Evolutionary conservation across 495 filamentous ascomycete genomes (phyloP).

Genomic region (Daldinia caldariorum): DNA sequence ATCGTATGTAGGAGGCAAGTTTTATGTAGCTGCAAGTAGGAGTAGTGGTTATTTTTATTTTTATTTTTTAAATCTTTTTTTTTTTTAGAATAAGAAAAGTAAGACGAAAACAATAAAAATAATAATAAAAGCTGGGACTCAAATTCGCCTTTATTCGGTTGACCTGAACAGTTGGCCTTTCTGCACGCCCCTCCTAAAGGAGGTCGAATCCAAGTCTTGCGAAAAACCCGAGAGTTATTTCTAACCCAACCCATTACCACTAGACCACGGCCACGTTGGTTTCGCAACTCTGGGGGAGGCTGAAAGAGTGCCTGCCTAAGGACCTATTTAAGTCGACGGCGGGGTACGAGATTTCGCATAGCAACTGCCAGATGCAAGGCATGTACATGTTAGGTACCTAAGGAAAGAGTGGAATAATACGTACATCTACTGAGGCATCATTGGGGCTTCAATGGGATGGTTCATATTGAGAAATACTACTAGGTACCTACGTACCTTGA

Average conservation of each 20-base stretch:
- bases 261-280: constrained; percentile 1
- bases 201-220: background rate
- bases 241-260: background rate
- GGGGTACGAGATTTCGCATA: background rate
- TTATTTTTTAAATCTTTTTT: too few relatives aligned
- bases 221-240: constrained; percentile 4
- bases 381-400: background rate
- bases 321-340: constrained; percentile 2
- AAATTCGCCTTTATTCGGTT: background rate
- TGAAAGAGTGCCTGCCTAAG: background rate
- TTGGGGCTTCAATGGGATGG: too few relatives aligned
- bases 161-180: constrained; percentile 1
- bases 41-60: too few relatives aligned
- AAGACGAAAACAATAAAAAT: too few relatives aligned
- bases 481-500: too few relatives aligned
- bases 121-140: background rate
- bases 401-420: too few relatives aligned
- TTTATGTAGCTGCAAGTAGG: too few relatives aligned
- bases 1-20: too few relatives aligned
- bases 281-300: background rate
- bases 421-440: too few relatives aligned
- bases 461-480: too few relatives aligned
- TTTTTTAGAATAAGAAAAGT: too few relatives aligned
- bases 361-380: background rate
- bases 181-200: background rate